phyloP scores from a whole-genome alignment of 2,329 filamentous ascomycete species.

The Alternaria conjuncta region DNA sequence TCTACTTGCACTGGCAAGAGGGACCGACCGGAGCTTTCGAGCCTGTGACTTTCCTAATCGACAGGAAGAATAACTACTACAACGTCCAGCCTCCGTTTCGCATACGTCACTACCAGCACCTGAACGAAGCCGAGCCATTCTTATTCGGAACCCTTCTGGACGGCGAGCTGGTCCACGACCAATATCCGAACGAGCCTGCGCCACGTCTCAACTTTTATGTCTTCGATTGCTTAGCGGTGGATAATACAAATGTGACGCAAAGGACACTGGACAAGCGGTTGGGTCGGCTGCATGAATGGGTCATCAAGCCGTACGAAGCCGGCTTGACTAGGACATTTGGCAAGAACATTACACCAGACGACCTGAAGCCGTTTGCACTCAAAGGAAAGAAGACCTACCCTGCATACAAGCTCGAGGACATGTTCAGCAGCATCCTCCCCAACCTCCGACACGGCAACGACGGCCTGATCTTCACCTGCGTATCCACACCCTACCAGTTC shows the following conservation, averaged over 20 bases:
- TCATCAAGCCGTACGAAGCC: constrained; percentile 73
- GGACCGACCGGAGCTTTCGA: constrained; percentile 23
- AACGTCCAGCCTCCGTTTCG: constrained; percentile 76
- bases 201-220: constrained; percentile 81
- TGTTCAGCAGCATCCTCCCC: constrained; percentile 87
- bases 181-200: constrained; percentile 66
- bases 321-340: constrained; percentile 54
- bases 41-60: constrained; percentile 83
- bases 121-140: constrained; percentile 63
- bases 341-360: constrained; percentile 59
- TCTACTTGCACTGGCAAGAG: constrained; percentile 80
- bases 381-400: constrained; percentile 90
- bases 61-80: constrained; percentile 98
- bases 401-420: constrained; percentile 75
- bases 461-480: constrained; percentile 96
- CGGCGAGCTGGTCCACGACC: constrained; percentile 90
- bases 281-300: constrained; percentile 79
- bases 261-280: constrained; percentile 86
- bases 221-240: constrained; percentile 89
- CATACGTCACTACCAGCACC: constrained; percentile 74
- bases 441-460: constrained; percentile 91
- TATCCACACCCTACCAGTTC: constrained; percentile 81
- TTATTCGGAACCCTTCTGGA: constrained; percentile 86
- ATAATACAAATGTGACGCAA: constrained; percentile 76
- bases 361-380: constrained; percentile 73